Evolutionary conservation across 192 early-diverging fungal genomes (phyloP).

Genomic region (Linnemannia exigua): DNA sequence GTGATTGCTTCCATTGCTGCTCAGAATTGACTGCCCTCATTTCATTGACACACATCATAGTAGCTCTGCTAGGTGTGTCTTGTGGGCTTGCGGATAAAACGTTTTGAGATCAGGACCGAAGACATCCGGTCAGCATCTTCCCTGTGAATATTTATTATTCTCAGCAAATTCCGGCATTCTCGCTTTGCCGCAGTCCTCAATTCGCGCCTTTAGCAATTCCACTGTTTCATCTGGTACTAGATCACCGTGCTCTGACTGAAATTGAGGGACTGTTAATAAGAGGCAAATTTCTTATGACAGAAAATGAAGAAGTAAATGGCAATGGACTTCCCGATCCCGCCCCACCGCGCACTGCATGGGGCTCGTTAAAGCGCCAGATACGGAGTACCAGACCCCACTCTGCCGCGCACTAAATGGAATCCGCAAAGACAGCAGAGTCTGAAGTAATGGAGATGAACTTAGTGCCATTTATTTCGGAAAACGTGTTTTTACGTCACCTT

Average conservation of each 20-base stretch:
- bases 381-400: slow-evolving; percentile 1
- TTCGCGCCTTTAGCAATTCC: background rate
- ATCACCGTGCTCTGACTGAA: background rate
- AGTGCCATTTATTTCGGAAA: slow-evolving; percentile 20
- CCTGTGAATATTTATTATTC: background rate
- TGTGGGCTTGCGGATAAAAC: slow-evolving; percentile 13
- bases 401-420: slow-evolving; percentile 21
- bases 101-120: slow-evolving; percentile 5
- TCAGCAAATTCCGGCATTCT: slow-evolving; percentile 14
- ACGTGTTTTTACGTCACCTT: slow-evolving; percentile 15
- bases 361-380: background rate
- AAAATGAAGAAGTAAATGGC: slow-evolving; percentile 16
- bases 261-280: no score
- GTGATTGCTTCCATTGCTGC: slow-evolving; percentile 10
- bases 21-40: slow-evolving; percentile 1
- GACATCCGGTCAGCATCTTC: slow-evolving; percentile 3
- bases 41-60: slow-evolving; percentile 8
- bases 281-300: background rate
- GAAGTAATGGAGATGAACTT: slow-evolving; percentile 8
- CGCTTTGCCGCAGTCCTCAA: slow-evolving; percentile 7
- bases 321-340: slow-evolving; percentile 14
- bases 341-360: slow-evolving; percentile 6
- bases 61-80: slow-evolving; percentile 14
- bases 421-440: slow-evolving; percentile 6
- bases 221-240: background rate